Conservation (phyloP, 2,329 filamentous ascomycete genomes). For the Colletotrichum eremochloae region DNA sequence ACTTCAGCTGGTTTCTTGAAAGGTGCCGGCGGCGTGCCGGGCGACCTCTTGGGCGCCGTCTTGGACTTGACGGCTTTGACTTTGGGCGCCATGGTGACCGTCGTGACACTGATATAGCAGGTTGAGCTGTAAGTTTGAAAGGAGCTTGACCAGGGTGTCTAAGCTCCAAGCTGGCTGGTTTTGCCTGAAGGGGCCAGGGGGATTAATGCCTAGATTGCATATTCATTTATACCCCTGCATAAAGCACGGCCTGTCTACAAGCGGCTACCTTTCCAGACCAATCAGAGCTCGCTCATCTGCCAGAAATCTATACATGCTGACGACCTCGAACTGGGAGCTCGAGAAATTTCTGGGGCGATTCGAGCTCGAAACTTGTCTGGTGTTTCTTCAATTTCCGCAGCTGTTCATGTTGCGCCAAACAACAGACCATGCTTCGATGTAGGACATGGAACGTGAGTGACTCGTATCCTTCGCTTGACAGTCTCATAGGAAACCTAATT, state of each 20-base stretch:
- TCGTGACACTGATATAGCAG: slow-evolving; percentile 10
- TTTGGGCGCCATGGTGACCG: slow-evolving; percentile 49
- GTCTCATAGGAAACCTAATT: neutral
- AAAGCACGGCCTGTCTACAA: neutral
- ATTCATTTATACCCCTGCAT: slow-evolving; percentile 24
- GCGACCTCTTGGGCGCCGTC: slow-evolving; percentile 49
- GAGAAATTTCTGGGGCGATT: slow-evolving; percentile 30
- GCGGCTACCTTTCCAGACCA: slow-evolving; percentile 14
- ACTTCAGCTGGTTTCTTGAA: slow-evolving; percentile 76
- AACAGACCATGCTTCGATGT: slow-evolving; percentile 57
- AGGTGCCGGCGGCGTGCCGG: slow-evolving; percentile 67
- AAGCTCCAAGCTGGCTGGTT: slow-evolving; percentile 20
- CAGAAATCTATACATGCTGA: neutral
- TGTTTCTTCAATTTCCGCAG: slow-evolving; percentile 22
- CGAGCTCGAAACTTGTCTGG: neutral
- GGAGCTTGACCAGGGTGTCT: slow-evolving; percentile 13
- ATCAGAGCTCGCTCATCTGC: neutral
- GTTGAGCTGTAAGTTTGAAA: slow-evolving; percentile 4
- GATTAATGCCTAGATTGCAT: neutral
- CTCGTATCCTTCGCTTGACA: neutral
- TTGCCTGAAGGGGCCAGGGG: slow-evolving; percentile 24
- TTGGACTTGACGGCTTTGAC: slow-evolving; percentile 47
- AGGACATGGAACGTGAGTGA: slow-evolving; percentile 55
- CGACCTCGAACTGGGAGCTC: slow-evolving; percentile 23
- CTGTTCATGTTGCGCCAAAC: slow-evolving; percentile 33